Percentiles rank a stretch among this genome's conserved stretches.
These are phyloP conservation scores for Malus sylvestris DNA, from an alignment of 306 rosid species.

Conservation along the genomic window DNA sequence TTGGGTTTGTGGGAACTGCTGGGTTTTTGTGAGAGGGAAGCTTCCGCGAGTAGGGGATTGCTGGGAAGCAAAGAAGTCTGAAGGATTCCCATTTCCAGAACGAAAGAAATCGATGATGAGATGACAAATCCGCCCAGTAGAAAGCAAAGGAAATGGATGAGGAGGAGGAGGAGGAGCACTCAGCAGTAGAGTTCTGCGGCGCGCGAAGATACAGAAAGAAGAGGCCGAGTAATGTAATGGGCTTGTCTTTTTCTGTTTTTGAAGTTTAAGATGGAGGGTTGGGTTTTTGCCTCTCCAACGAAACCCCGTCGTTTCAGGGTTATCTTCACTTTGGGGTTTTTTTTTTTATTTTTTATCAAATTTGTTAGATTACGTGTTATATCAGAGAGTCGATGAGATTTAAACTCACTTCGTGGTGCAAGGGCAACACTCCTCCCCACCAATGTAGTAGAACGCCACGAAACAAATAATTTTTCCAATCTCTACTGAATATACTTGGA, in stretches of 20 bases:
- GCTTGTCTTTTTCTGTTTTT: background rate
- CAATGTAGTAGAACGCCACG: too few species aligned
- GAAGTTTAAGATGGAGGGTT: background rate
- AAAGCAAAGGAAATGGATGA: background rate
- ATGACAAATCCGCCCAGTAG: background rate
- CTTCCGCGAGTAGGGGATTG: background rate
- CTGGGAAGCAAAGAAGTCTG: conserved; percentile 4
- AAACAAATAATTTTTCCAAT: too few species aligned
- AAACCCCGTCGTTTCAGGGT: background rate
- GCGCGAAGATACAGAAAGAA: background rate
- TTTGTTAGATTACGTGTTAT: too few species aligned
- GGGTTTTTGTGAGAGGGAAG: conserved; percentile 14
- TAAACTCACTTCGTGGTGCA: accelerated
- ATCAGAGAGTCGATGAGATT: accelerated
- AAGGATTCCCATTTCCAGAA: conserved; percentile 20
- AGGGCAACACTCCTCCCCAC: accelerated
- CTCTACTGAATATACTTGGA: too few species aligned
- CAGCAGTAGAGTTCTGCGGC: background rate
- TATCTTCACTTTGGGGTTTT: background rate
- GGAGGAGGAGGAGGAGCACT: background rate
- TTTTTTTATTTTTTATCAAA: too few species aligned
- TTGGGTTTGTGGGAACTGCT: conserved; percentile 2
- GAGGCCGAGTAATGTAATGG: background rate
- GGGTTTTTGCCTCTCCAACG: background rate
- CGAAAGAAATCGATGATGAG: background rate